Percentiles rank a stretch among this genome's conserved stretches.
phyloP scores from a whole-genome alignment of 305 asterid genomes.

The Solanum hybrid region DNA sequence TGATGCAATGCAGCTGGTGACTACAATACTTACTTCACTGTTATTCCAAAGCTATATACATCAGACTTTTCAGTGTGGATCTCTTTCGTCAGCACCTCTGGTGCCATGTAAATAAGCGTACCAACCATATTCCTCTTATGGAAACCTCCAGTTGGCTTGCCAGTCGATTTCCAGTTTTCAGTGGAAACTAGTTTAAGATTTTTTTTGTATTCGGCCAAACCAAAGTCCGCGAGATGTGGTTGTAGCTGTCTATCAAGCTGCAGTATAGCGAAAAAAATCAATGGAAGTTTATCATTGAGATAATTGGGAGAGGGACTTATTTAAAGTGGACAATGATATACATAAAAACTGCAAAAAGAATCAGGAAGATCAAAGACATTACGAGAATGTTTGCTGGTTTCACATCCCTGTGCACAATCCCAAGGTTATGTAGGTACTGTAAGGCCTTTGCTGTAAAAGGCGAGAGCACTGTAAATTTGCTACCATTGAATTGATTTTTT shows the following conservation, averaged over 20 bases:
- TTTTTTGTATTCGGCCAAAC: slow-evolving; percentile 70
- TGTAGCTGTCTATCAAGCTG: slow-evolving; percentile 62
- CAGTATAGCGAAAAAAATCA: slow-evolving; percentile 15
- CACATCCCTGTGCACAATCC: slow-evolving; percentile 93
- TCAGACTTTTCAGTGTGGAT: slow-evolving; percentile 88
- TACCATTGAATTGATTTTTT: not conserved
- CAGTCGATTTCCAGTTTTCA: slow-evolving; percentile 71
- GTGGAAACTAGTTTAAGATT: slow-evolving; percentile 66
- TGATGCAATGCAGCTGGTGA: slow-evolving; percentile 4
- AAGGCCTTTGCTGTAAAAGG: slow-evolving; percentile 77
- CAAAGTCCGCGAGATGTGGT: slow-evolving; percentile 90
- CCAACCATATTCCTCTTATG: slow-evolving; percentile 95
- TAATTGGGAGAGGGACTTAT: not conserved
- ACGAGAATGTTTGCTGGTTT: slow-evolving; percentile 98
- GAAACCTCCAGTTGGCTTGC: slow-evolving; percentile 98
- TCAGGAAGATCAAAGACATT: slow-evolving; percentile 30
- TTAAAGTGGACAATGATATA: not conserved
- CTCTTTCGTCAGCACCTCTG: slow-evolving; percentile 83
- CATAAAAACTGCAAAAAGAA: slow-evolving; percentile 6
- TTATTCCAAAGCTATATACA: slow-evolving; percentile 84
- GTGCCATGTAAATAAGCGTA: slow-evolving; percentile 95
- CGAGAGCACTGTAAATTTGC: slow-evolving; percentile 15
- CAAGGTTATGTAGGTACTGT: slow-evolving; percentile 79
- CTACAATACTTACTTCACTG: slow-evolving; percentile 57
- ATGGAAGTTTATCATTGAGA: not conserved